Evolutionary conservation across 140 eudicot species (phyloP).

Genomic region (Stevia rebaudiana): DNA sequence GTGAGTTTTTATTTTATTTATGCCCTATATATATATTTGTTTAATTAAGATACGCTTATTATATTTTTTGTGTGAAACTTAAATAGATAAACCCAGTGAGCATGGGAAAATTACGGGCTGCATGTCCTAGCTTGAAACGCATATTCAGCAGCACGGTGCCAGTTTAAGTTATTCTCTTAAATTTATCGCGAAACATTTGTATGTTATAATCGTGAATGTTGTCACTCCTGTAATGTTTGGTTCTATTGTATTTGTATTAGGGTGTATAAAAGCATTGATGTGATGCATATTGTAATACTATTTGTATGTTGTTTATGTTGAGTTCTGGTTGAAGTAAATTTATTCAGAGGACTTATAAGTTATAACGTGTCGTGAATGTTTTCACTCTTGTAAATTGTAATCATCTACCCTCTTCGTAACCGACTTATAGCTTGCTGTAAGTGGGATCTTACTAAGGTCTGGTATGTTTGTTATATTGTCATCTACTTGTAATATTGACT

Average conservation of each 20-base stretch:
- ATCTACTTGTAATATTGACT: too few relatives aligned
- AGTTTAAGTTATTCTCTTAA: slow-evolving; percentile 6
- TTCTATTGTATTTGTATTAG: background rate
- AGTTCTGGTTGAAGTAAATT: background rate
- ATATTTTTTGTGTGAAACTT: background rate
- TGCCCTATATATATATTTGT: background rate
- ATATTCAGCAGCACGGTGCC: slow-evolving; percentile 71
- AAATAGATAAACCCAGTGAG: slow-evolving; percentile 53
- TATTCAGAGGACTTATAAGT: background rate
- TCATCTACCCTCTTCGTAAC: too few relatives aligned
- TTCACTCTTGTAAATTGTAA: too few relatives aligned
- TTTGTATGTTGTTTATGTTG: background rate
- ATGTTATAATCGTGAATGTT: background rate
- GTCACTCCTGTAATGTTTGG: slow-evolving; percentile 6
- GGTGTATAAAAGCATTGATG: slow-evolving; percentile 25
- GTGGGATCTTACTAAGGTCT: too few relatives aligned
- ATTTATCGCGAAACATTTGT: background rate
- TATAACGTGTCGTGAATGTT: too few relatives aligned
- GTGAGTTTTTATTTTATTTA: background rate
- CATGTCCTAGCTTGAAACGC: slow-evolving; percentile 81
- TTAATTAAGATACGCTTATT: too few relatives aligned
- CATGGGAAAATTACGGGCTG: slow-evolving; percentile 56
- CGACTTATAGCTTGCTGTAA: too few relatives aligned
- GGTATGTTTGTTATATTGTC: too few relatives aligned
- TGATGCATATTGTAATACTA: slow-evolving; percentile 20